A percentile compares a stretch with the other conserved stretches of the same genome.
phyloP scores from a whole-genome alignment of 208 protist genomes.

The Leishmania guyanensis region DNA sequence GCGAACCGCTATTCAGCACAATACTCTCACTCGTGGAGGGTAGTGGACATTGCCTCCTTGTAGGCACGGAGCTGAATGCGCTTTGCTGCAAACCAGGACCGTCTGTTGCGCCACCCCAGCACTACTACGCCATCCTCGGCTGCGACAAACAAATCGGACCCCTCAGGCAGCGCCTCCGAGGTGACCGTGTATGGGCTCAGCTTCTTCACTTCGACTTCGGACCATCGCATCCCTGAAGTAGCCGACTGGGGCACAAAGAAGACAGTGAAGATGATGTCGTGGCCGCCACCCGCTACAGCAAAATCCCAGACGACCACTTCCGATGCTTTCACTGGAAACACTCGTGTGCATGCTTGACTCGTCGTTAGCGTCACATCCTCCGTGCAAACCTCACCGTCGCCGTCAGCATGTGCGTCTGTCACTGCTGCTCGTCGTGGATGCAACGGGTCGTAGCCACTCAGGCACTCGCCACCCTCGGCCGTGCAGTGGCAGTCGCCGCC shows the following conservation, averaged over 20 bases:
- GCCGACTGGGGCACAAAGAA: constrained; percentile 33
- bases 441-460: constrained; percentile 18
- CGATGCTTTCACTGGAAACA: constrained; percentile 22
- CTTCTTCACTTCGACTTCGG: constrained; percentile 6
- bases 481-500: constrained; percentile 43
- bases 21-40: not conserved
- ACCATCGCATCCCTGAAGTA: not conserved
- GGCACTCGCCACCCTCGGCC: constrained; percentile 11
- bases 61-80: constrained; percentile 58
- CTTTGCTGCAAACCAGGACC: constrained; percentile 42
- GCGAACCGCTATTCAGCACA: not conserved
- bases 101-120: constrained; percentile 60
- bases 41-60: constrained; percentile 17
- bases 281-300: constrained; percentile 21
- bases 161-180: constrained; percentile 4
- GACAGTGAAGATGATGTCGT: constrained; percentile 34
- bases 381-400: constrained; percentile 13
- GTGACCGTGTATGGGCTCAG: not conserved
- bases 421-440: constrained; percentile 4
- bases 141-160: constrained; percentile 34
- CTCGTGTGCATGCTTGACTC: constrained; percentile 23
- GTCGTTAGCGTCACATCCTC: constrained; percentile 20
- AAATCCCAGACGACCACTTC: constrained; percentile 74
- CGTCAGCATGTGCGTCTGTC: not conserved
- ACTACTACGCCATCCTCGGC: constrained; percentile 43